phyloP scores from a whole-genome alignment of 2,329 filamentous ascomycete species.

The Tolypocladium cylindrosporum region DNA sequence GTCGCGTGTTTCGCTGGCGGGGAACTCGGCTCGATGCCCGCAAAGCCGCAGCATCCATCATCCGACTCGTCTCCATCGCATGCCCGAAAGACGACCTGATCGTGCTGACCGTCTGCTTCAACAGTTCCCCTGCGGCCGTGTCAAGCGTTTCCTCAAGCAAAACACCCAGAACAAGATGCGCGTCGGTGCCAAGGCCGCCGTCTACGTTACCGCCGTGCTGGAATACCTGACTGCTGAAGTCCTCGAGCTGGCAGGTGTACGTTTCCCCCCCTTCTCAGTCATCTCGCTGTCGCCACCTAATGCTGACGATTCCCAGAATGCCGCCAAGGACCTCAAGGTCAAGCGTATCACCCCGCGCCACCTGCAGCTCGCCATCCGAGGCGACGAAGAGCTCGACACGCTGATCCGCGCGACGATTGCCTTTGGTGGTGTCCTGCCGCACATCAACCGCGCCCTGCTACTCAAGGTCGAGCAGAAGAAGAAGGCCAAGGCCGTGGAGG shows the following conservation, averaged over 20 bases:
- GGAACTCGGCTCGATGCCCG: neutral
- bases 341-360: constrained; percentile 99
- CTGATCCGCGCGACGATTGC: constrained; percentile 96
- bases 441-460: constrained; percentile 95
- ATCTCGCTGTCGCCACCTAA: constrained; percentile 6
- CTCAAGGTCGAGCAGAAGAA: constrained; percentile 98
- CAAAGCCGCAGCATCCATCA: neutral
- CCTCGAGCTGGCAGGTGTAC: constrained; percentile 84
- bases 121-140: constrained; percentile 97
- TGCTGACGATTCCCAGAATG: constrained; percentile 50
- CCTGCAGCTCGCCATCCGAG: constrained; percentile 93
- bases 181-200: constrained; percentile 95
- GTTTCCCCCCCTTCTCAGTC: constrained; percentile 21
- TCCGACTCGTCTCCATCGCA: neutral
- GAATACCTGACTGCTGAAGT: constrained; percentile 98
- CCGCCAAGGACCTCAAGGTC: constrained; percentile 98
- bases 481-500: constrained; percentile 53
- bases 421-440: constrained; percentile 93
- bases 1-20: neutral
- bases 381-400: constrained; percentile 96
- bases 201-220: constrained; percentile 95
- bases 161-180: constrained; percentile 99
- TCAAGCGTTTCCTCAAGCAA: constrained; percentile 99
- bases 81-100: neutral
- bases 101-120: constrained; percentile 11